A percentile compares a stretch with the other conserved stretches of the same genome.
Conservation (phyloP, 257 asterid genomes). For the Scutellaria galericulata region DNA sequence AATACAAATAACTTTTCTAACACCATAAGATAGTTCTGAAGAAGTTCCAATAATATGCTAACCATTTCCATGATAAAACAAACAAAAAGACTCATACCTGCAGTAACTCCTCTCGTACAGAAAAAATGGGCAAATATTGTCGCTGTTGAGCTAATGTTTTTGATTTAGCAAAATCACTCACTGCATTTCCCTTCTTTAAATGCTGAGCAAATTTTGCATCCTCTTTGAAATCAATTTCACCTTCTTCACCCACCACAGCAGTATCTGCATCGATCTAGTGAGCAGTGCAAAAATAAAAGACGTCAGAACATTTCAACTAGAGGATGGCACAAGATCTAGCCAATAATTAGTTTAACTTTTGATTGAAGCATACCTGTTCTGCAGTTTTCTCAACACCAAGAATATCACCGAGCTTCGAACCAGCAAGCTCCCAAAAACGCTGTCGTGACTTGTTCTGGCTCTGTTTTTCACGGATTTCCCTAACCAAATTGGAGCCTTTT, state of each 20-base stretch:
- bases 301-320: slow-evolving; percentile 32
- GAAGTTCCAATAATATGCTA: neutral
- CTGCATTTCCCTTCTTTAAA: slow-evolving; percentile 80
- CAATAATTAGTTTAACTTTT: slow-evolving; percentile 25
- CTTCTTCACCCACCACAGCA: slow-evolving; percentile 92
- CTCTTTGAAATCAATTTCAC: slow-evolving; percentile 94
- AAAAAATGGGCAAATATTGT: slow-evolving; percentile 90
- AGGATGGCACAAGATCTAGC: slow-evolving; percentile 2
- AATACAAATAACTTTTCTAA: slow-evolving; percentile 6
- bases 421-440: slow-evolving; percentile 99
- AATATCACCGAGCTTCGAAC: slow-evolving; percentile 90
- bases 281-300: slow-evolving; percentile 32
- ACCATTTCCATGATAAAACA: slow-evolving; percentile 13
- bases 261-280: slow-evolving; percentile 96
- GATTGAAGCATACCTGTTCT: slow-evolving; percentile 65
- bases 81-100: slow-evolving; percentile 60
- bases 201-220: slow-evolving; percentile 96
- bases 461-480: slow-evolving; percentile 95
- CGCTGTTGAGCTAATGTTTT: slow-evolving; percentile 84
- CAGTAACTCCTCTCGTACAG: slow-evolving; percentile 91
- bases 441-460: slow-evolving; percentile 92
- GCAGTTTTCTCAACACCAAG: slow-evolving; percentile 97
- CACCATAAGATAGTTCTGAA: neutral
- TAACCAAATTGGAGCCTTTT: slow-evolving; percentile 86
- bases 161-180: slow-evolving; percentile 74